Evolutionary conservation across 2,329 filamentous ascomycete genomes (phyloP).

Genomic region (Colletotrichum tofieldiae): DNA sequence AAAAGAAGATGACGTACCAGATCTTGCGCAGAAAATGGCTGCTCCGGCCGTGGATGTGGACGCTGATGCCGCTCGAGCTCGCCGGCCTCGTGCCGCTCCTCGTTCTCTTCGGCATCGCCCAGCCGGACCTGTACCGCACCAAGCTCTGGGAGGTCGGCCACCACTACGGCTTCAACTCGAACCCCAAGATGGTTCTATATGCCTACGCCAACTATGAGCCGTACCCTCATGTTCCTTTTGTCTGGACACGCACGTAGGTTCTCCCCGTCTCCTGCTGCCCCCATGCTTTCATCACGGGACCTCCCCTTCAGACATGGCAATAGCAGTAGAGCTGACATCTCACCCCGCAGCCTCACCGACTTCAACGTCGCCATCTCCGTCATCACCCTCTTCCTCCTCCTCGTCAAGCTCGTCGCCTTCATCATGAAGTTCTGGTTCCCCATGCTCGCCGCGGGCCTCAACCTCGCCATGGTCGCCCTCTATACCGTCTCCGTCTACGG

Average conservation of each 20-base stretch:
- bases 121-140: conserved; percentile 81
- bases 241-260: conserved; percentile 82
- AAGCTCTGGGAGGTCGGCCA: conserved; percentile 82
- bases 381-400: conserved; percentile 81
- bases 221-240: conserved; percentile 74
- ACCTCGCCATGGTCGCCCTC: conserved; percentile 71
- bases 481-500: conserved; percentile 79
- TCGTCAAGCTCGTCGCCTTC: conserved; percentile 78
- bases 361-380: conserved; percentile 85
- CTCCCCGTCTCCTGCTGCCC: conserved; percentile 22
- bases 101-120: conserved; percentile 79
- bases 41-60: conserved; percentile 72
- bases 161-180: conserved; percentile 81
- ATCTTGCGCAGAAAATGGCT: conserved; percentile 74
- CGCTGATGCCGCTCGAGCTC: conserved; percentile 77
- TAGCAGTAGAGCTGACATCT: conserved; percentile 21
- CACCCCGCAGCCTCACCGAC: conserved; percentile 75
- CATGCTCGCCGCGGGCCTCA: conserved; percentile 72
- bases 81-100: conserved; percentile 75
- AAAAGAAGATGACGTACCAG: conserved; percentile 59
- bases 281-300: background rate
- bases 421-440: conserved; percentile 82
- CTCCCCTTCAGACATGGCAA: background rate
- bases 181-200: conserved; percentile 78
- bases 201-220: conserved; percentile 80